Conservation (phyloP, 208 protist genomes). For the Leishmania aethiopica region DNA sequence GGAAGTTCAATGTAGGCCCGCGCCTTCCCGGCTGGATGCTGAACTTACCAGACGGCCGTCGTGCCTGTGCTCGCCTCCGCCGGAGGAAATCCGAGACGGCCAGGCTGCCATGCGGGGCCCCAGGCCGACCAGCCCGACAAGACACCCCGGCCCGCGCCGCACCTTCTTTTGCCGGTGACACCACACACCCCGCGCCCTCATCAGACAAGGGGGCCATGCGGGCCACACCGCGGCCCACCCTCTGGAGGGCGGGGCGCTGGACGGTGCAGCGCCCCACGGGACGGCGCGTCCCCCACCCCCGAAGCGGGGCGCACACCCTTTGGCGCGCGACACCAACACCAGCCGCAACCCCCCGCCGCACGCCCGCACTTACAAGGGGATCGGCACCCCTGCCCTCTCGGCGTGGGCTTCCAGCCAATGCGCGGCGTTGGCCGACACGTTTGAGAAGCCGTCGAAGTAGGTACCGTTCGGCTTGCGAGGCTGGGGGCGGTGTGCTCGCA, state of each 20-base stretch:
- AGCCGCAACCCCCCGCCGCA: background rate
- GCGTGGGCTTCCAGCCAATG: background rate
- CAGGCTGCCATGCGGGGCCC: background rate
- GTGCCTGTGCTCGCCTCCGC: background rate
- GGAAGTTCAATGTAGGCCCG: background rate
- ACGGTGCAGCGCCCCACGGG: background rate
- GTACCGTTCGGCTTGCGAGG: background rate
- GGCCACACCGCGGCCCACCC: background rate
- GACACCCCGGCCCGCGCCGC: background rate
- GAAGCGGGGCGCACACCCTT: background rate
- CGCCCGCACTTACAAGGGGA: background rate
- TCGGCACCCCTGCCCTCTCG: background rate
- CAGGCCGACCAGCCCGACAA: background rate
- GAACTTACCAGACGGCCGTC: background rate
- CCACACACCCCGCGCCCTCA: background rate
- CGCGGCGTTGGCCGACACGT: background rate
- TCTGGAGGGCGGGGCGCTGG: background rate
- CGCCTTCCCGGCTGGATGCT: background rate
- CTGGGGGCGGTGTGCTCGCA: background rate
- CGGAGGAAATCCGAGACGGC: background rate
- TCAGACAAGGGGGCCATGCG: background rate
- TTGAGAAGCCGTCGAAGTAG: background rate
- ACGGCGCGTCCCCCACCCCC: too few species aligned
- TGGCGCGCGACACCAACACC: background rate
- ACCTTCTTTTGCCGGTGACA: background rate